A percentile compares a stretch with the other conserved stretches of the same genome.
phyloP scores from a whole-genome alignment of 345 rosid genomes.

The Anastatica hierochuntica region DNA sequence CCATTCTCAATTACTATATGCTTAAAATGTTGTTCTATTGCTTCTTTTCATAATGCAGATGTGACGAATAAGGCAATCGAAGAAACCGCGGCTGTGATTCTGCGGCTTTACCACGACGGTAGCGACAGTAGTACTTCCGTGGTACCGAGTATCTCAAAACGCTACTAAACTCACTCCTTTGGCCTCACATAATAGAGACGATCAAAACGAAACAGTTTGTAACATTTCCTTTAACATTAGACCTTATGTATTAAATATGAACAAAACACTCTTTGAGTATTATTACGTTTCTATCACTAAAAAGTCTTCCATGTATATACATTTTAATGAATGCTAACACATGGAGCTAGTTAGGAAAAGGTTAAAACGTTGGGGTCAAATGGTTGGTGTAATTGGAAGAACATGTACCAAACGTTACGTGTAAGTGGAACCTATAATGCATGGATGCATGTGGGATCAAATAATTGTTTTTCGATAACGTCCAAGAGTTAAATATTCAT shows the following conservation, averaged over 20 bases:
- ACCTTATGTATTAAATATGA: no score
- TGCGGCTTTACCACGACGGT: conserved; percentile 66
- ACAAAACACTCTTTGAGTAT: no score
- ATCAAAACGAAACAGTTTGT: no score
- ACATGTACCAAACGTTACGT: conserved; percentile 18
- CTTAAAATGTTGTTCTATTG: no score
- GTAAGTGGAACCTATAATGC: no score
- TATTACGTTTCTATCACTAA: no score
- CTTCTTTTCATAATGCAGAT: no score
- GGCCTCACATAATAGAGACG: no score
- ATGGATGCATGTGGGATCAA: conserved; percentile 21
- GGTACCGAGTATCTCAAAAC: conserved; percentile 66
- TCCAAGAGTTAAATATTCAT: conserved; percentile 7
- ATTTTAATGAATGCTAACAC: neutral
- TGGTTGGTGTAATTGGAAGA: conserved; percentile 15
- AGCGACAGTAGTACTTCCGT: conserved; percentile 40
- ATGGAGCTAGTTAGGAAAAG: neutral
- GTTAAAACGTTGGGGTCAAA: conserved; percentile 16
- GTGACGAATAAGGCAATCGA: conserved; percentile 88
- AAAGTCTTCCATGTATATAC: no score
- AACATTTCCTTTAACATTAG: no score
- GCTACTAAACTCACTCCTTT: conserved; percentile 19
- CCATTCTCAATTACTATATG: no score
- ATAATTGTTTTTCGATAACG: conserved; percentile 23
- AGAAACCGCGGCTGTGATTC: conserved; percentile 76